These are phyloP conservation scores for Candida ortonii DNA, from an alignment of 805 yeast genomes.

Conservation along the genomic window DNA sequence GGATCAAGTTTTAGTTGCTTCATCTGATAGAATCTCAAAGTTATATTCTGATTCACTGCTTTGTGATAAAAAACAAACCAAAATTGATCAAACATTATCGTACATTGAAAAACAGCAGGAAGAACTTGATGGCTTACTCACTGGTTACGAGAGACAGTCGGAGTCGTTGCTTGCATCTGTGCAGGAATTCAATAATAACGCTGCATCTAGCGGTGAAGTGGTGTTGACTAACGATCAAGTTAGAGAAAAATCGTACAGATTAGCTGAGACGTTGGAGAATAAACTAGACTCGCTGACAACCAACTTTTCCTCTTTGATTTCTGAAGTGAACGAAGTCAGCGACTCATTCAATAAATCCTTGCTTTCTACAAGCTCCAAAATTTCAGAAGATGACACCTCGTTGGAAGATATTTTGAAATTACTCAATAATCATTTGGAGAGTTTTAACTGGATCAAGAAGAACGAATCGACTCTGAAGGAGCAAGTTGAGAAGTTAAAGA, in stretches of 20 bases:
- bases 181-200: slow-evolving; percentile 23
- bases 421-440: slow-evolving; percentile 84
- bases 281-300: slow-evolving; percentile 74
- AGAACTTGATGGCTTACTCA: slow-evolving; percentile 78
- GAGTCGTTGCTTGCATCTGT: slow-evolving; percentile 44
- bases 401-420: slow-evolving; percentile 73
- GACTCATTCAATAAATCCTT: slow-evolving; percentile 70
- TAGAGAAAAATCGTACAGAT: slow-evolving; percentile 82
- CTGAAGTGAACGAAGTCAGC: slow-evolving; percentile 80
- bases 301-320: slow-evolving; percentile 70
- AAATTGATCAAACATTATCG: slow-evolving; percentile 80
- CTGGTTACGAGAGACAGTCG: slow-evolving; percentile 76
- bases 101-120: slow-evolving; percentile 91
- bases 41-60: slow-evolving; percentile 72
- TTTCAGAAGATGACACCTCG: slow-evolving; percentile 33
- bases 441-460: slow-evolving; percentile 81
- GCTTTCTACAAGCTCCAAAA: slow-evolving; percentile 27
- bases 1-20: slow-evolving; percentile 80
- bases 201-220: slow-evolving; percentile 17
- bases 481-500: slow-evolving; percentile 48
- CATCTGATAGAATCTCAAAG: slow-evolving; percentile 80
- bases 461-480: slow-evolving; percentile 66
- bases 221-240: slow-evolving; percentile 72
- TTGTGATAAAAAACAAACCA: slow-evolving; percentile 81
- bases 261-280: slow-evolving; percentile 82